Evolutionary conservation across 495 filamentous ascomycete genomes (phyloP), one percentile per base, ranked within the genome.

Genomic region (Tricharina praecox): DNA sequence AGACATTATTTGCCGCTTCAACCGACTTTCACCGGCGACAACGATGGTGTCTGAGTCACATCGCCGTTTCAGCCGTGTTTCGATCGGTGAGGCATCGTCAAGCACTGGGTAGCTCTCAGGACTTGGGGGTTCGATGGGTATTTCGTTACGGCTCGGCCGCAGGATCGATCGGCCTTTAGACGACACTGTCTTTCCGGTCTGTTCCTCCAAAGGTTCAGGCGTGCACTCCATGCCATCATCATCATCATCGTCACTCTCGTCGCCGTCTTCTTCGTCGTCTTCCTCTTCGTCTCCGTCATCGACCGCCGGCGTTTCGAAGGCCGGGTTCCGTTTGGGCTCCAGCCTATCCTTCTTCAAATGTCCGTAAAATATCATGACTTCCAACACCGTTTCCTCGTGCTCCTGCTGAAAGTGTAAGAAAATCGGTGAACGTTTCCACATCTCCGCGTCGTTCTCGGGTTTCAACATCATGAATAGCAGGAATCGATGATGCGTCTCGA

Each of bases 391-490:
- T 15, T 24, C 41, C 41, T 23, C 19, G 36, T 55, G 51, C 10
- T 51, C 33, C 19, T 18, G 8, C 10, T 15, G 19, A 34, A 46
- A 56, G 2, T 38, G 10, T 3, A 34, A 23, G 19, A 40, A 56
- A 11, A 58, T 37, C 11, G 55, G 55, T 10, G 54, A 53, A 23
- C 54, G 28, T 10, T 38, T 32, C 55, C 55, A 58, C 41, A 42
- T 53, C 25, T 40, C 30, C 0, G 21, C 23, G 39, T 56, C 53
- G 2, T 26, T 37, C 24, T 45, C 30, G 4, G 30, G 23, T 13
- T 18, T 20, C 26, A 52, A 49, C 54, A 58, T 58, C 43, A 45
- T 49, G n/a, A 50, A 32, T 7, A 57, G 13, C 1, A 58, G 36
- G 33, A 46, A 58, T 21, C 50, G 30, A 19, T 56, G 50, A 19